phyloP scores from a whole-genome alignment of 805 yeast genomes.

The Saccharomycopsis lassenensis region DNA sequence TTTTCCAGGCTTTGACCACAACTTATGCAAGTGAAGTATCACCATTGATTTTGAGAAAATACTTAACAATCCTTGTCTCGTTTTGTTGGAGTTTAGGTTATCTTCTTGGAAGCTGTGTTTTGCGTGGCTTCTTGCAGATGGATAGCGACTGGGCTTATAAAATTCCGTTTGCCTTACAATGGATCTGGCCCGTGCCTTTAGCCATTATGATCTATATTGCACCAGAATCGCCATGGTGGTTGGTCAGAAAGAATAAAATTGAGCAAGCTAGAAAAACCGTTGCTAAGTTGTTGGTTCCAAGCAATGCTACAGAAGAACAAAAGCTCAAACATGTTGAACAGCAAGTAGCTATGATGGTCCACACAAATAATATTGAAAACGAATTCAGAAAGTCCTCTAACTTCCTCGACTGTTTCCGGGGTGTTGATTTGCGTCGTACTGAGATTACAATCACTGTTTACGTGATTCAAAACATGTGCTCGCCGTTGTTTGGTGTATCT shows the following conservation, averaged over 20 bases:
- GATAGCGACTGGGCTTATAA: slow-evolving; percentile 33
- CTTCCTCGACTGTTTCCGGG: slow-evolving; percentile 36
- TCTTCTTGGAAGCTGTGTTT: slow-evolving; percentile 40
- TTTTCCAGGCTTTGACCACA: slow-evolving; percentile 37
- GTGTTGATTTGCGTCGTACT: slow-evolving; percentile 37
- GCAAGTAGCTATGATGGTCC: slow-evolving; percentile 33
- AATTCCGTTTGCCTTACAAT: slow-evolving; percentile 48
- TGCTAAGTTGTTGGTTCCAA: too few species aligned
- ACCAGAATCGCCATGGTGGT: slow-evolving; percentile 52
- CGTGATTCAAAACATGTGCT: slow-evolving; percentile 32
- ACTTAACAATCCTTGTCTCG: slow-evolving; percentile 37
- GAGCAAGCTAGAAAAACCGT: slow-evolving; percentile 33
- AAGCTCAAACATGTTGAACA: too few species aligned
- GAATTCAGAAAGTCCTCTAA: slow-evolving; percentile 24
- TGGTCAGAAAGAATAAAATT: slow-evolving; percentile 31
- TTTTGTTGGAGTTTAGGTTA: slow-evolving; percentile 33
- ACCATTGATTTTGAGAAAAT: slow-evolving; percentile 38
- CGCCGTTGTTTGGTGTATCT: slow-evolving; percentile 37
- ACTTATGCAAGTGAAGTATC: slow-evolving; percentile 46
- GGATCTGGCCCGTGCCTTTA: slow-evolving; percentile 46
- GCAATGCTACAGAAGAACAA: too few species aligned
- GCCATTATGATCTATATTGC: slow-evolving; percentile 31
- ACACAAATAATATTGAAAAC: slow-evolving; percentile 30
- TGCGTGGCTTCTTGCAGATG: slow-evolving; percentile 26
- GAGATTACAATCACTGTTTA: slow-evolving; percentile 34